phyloP scores from a whole-genome alignment of 768 basidiomycete species.

The Fistulinella prunicolor region DNA sequence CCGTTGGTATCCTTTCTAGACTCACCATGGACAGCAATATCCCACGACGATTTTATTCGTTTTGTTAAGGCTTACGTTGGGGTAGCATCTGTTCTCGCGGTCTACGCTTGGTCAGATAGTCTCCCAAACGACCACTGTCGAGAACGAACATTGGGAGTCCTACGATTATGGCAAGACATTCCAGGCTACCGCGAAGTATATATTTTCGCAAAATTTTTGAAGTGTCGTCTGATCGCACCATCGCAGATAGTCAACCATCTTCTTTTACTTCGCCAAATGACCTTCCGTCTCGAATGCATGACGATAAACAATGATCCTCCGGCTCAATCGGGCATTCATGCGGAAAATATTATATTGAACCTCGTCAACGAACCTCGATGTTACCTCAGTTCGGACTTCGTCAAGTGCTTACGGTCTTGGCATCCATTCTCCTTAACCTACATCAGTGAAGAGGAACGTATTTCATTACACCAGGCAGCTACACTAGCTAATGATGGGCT shows the following conservation, averaged over 20 bases:
- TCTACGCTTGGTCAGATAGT: constrained; percentile 80
- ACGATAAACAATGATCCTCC: constrained; percentile 61
- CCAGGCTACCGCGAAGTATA: constrained; percentile 73
- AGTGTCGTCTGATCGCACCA: constrained; percentile 4
- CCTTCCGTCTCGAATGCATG: constrained; percentile 70
- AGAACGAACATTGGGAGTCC: constrained; percentile 58
- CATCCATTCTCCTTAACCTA: constrained; percentile 58
- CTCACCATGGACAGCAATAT: constrained; percentile 23
- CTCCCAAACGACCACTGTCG: constrained; percentile 61
- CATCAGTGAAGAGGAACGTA: constrained; percentile 59
- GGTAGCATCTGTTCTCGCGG: constrained; percentile 61
- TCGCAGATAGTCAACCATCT: constrained; percentile 73
- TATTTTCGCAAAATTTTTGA: constrained; percentile 8
- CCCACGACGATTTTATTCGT: constrained; percentile 58
- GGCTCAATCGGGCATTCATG: constrained; percentile 58
- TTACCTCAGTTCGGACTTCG: constrained; percentile 56
- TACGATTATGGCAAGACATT: constrained; percentile 42
- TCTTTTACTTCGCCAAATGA: constrained; percentile 67
- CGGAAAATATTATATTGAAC: constrained; percentile 64
- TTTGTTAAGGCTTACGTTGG: constrained; percentile 69
- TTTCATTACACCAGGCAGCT: constrained; percentile 59
- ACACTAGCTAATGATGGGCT: constrained; percentile 69
- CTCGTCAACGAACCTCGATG: constrained; percentile 59
- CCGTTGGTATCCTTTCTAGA: constrained; percentile 42
- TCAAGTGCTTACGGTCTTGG: constrained; percentile 57